Evolutionary conservation across 257 asterid genomes (phyloP).

Genomic region (Vinca minor): DNA sequence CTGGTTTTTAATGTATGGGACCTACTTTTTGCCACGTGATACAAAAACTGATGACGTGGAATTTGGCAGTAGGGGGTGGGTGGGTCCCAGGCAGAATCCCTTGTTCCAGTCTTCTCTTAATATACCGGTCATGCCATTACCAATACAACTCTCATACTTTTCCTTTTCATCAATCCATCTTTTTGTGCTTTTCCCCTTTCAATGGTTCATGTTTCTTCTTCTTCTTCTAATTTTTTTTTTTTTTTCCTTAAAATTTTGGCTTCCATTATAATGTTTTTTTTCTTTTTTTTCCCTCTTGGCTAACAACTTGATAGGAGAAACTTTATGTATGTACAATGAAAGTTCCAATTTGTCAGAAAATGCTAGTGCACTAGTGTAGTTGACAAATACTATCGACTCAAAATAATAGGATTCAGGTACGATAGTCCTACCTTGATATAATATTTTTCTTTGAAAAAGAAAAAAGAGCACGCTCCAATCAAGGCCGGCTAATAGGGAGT

Average conservation of each 20-base stretch:
- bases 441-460: no score
- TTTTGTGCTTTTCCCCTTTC: conserved; percentile 61
- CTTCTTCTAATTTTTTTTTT: not conserved
- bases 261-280: conserved; percentile 2
- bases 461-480: no score
- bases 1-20: conserved; percentile 17
- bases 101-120: conserved; percentile 33
- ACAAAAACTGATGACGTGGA: conserved; percentile 23
- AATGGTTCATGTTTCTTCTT: conserved; percentile 29
- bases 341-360: no score
- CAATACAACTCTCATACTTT: conserved; percentile 28
- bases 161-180: conserved; percentile 65
- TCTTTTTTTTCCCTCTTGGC: no score
- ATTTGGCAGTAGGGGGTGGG: not conserved
- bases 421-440: no score
- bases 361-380: no score
- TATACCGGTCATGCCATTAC: conserved; percentile 7
- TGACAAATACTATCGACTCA: no score
- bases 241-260: not conserved
- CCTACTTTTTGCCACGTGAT: conserved; percentile 38
- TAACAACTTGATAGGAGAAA: no score
- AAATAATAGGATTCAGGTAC: no score
- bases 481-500: no score
- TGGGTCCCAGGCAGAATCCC: conserved; percentile 32
- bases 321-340: no score